A percentile compares a stretch with the other conserved stretches of the same genome.
Evolutionary conservation across 1,284 basidiomycete species (phyloP).

Genomic region (Cryptococcus sp.): DNA sequence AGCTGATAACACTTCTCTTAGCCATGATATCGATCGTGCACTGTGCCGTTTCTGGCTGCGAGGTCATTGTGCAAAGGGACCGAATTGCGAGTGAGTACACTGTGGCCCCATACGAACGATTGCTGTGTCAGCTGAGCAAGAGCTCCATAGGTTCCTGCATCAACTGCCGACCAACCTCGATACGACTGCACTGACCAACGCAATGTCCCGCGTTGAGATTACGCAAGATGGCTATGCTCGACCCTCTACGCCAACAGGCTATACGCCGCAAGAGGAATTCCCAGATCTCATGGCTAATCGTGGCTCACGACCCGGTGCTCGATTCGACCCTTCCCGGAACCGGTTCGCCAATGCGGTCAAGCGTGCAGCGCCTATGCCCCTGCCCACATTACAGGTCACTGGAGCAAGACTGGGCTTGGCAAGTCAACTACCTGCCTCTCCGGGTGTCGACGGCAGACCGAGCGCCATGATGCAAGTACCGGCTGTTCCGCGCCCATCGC

Average conservation of each 20-base stretch:
- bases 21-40: constrained; percentile 87
- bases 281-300: constrained; percentile 61
- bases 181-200: constrained; percentile 57
- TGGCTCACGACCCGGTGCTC: constrained; percentile 38
- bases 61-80: constrained; percentile 92
- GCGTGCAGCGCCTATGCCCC: constrained; percentile 38
- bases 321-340: constrained; percentile 73
- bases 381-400: constrained; percentile 29
- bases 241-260: constrained; percentile 31
- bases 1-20: constrained; percentile 40
- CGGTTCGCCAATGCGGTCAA: constrained; percentile 67
- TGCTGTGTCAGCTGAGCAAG: constrained; percentile 12
- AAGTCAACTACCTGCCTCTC: constrained; percentile 18
- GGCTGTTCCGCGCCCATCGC: constrained; percentile 72
- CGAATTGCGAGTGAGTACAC: constrained; percentile 58
- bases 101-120: neutral
- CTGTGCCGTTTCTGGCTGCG: constrained; percentile 97
- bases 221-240: constrained; percentile 54
- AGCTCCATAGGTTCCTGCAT: constrained; percentile 66
- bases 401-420: constrained; percentile 36
- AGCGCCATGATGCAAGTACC: constrained; percentile 41
- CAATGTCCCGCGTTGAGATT: constrained; percentile 70
- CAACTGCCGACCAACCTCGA: constrained; percentile 69
- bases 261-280: constrained; percentile 72
- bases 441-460: constrained; percentile 54